phyloP scores from a whole-genome alignment of 345 rosid species.

The Leavenworthia alabamica region DNA sequence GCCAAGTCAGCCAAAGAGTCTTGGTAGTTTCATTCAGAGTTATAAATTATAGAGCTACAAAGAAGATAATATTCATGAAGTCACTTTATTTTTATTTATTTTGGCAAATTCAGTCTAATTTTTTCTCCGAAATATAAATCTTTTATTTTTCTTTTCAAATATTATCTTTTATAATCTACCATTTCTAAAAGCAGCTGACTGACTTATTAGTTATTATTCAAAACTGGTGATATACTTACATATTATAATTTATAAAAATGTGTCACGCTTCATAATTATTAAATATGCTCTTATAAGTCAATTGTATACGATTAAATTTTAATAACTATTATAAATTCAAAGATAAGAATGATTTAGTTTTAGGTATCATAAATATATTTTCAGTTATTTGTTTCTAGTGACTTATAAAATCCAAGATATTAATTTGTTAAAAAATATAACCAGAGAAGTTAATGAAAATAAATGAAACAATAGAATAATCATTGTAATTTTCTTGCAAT shows the following conservation, averaged over 20 bases:
- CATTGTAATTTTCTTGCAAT: background rate
- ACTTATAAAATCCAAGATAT: background rate
- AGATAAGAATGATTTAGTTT: background rate
- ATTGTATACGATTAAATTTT: background rate
- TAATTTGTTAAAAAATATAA: too few species aligned
- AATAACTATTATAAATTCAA: background rate
- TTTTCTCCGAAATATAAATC: background rate
- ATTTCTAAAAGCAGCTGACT: too few species aligned
- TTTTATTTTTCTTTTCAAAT: background rate
- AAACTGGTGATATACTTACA: background rate
- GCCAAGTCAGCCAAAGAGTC: constrained; percentile 17
- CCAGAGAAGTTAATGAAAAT: too few species aligned
- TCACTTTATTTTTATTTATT: background rate
- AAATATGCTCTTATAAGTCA: background rate
- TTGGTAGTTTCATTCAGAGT: background rate
- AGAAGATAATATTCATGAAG: background rate
- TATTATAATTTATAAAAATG: background rate
- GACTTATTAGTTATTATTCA: too few species aligned
- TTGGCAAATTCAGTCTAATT: background rate
- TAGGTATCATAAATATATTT: too few species aligned
- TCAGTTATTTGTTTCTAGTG: background rate
- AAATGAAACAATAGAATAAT: background rate
- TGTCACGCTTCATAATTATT: background rate
- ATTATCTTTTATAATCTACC: background rate
- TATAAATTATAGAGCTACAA: background rate